Percentiles rank a stretch among this genome's conserved stretches.
Evolutionary conservation across 208 protist genomes (phyloP).

Genomic region (Leishmania braziliensis): DNA sequence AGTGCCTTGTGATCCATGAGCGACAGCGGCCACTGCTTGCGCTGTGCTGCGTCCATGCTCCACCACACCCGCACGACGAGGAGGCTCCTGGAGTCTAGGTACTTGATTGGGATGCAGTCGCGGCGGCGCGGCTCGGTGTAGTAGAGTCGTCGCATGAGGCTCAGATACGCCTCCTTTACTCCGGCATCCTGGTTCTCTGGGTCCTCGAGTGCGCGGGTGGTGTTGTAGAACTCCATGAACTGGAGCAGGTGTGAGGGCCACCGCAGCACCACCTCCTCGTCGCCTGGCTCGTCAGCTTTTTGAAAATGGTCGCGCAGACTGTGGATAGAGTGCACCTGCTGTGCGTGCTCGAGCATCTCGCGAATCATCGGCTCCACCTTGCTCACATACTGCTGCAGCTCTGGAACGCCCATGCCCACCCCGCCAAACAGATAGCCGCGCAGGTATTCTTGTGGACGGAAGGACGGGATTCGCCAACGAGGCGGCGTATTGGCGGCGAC

Average conservation of each 20-base stretch:
- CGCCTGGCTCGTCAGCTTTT: conserved; percentile 52
- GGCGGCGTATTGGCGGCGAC: conserved; percentile 6
- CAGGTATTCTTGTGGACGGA: conserved; percentile 80
- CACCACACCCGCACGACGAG: conserved; percentile 65
- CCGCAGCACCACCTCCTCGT: conserved; percentile 64
- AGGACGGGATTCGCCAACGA: conserved; percentile 56
- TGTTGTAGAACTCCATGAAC: conserved; percentile 91
- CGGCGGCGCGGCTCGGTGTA: conserved; percentile 44
- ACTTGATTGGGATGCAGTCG: conserved; percentile 64
- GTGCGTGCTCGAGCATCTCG: conserved; percentile 87
- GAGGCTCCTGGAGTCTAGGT: conserved; percentile 49
- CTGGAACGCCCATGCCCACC: conserved; percentile 72
- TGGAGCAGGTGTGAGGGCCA: conserved; percentile 90
- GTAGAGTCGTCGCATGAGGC: conserved; percentile 66
- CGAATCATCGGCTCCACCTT: conserved; percentile 87
- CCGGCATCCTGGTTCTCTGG: conserved; percentile 58
- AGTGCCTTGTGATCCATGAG: conserved; percentile 77
- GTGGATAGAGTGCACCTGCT: conserved; percentile 87
- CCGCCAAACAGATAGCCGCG: conserved; percentile 75
- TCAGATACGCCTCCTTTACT: conserved; percentile 62
- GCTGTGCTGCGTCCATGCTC: conserved; percentile 33
- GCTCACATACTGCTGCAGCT: conserved; percentile 87
- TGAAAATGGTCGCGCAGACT: conserved; percentile 69
- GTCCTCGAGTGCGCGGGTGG: conserved; percentile 68
- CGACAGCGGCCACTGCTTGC: conserved; percentile 51